phyloP scores from a whole-genome alignment of 257 asterid species.

The Apocynum venetum region DNA sequence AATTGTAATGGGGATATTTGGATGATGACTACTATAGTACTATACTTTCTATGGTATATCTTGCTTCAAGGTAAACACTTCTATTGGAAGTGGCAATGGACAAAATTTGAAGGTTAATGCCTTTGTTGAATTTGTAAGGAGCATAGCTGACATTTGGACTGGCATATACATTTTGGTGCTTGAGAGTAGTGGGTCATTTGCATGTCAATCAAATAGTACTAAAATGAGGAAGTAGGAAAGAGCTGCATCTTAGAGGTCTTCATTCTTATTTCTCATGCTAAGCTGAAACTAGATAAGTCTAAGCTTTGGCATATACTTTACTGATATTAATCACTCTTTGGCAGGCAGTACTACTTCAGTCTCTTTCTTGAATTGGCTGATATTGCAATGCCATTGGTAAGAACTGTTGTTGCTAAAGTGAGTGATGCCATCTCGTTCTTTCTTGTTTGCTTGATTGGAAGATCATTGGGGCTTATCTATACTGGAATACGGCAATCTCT shows the following conservation, averaged over 20 bases:
- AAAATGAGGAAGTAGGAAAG: not conserved
- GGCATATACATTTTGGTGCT: not conserved
- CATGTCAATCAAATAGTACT: not conserved
- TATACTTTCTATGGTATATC: not conserved
- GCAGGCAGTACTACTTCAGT: constrained; percentile 87
- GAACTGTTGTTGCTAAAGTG: constrained; percentile 52
- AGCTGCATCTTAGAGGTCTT: not conserved
- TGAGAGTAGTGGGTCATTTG: not conserved
- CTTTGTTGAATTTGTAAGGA: not conserved
- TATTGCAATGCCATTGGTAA: constrained; percentile 65
- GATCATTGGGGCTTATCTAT: constrained; percentile 88
- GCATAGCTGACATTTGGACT: not conserved
- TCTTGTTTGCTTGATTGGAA: constrained; percentile 79
- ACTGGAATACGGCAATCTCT: constrained; percentile 91
- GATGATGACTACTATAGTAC: not conserved
- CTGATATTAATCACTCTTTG: constrained; percentile 12
- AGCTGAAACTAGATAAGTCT: not conserved
- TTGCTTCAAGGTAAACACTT: not conserved
- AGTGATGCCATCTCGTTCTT: constrained; percentile 89
- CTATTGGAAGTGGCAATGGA: not conserved
- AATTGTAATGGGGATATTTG: not conserved
- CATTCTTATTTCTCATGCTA: not conserved
- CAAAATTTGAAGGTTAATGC: not conserved
- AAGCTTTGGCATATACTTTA: not conserved
- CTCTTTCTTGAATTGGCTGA: constrained; percentile 79